A percentile compares a stretch with the other conserved stretches of the same genome.
phyloP scores from a whole-genome alignment of 2,329 filamentous ascomycete genomes.

The Trichophyton rubrum region DNA sequence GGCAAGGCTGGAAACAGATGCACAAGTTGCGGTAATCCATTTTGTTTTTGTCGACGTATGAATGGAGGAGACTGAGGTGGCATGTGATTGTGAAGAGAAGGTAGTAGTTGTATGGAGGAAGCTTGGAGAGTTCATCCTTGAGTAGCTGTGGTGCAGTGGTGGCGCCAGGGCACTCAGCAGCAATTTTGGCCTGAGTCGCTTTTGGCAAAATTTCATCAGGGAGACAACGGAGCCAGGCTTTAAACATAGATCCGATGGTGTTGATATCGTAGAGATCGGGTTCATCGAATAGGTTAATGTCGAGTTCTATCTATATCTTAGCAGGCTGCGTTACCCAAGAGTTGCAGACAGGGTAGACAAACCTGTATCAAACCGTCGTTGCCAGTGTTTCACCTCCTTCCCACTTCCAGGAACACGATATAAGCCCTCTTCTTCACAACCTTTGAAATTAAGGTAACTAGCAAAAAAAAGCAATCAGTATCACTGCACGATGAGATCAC shows the following conservation, averaged over 20 bases:
- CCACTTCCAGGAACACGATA: constrained; percentile 88
- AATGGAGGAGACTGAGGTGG: constrained; percentile 80
- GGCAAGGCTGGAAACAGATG: constrained; percentile 93
- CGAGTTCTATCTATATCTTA: constrained; percentile 47
- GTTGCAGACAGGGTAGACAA: constrained; percentile 19
- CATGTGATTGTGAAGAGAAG: constrained; percentile 94
- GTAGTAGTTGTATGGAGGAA: constrained; percentile 97
- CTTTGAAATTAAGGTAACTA: constrained; percentile 82
- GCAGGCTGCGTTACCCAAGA: background rate
- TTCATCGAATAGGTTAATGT: constrained; percentile 82
- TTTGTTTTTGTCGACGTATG: constrained; percentile 90
- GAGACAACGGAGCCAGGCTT: constrained; percentile 89
- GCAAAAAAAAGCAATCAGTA: background rate
- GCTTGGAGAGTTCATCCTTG: constrained; percentile 78
- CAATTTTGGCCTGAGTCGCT: constrained; percentile 63
- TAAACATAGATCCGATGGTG: constrained; percentile 90
- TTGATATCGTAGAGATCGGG: constrained; percentile 89
- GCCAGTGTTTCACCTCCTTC: constrained; percentile 85
- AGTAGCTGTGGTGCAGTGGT: constrained; percentile 73
- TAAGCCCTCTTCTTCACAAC: constrained; percentile 82
- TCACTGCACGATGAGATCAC: background rate
- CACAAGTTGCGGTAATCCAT: constrained; percentile 95
- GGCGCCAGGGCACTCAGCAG: constrained; percentile 64
- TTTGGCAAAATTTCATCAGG: constrained; percentile 90
- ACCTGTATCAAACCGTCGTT: constrained; percentile 80